Base-by-base conservation (phyloP, 805 yeast species). In the Nematodospora valgi region DNA sequence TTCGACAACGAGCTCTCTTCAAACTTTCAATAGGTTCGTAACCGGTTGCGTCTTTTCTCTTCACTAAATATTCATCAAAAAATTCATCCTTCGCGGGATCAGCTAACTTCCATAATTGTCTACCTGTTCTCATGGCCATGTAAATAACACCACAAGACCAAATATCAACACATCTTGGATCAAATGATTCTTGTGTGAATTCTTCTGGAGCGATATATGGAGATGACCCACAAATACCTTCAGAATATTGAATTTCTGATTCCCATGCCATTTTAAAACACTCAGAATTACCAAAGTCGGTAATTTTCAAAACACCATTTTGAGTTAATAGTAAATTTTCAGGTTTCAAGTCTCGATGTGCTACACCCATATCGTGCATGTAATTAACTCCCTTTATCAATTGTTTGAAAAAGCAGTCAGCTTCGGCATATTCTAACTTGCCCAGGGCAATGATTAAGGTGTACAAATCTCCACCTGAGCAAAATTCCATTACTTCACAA, bases 61-160 rank as follows among this genome's bases (percentile, higher is more conserved):
- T 88, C 32, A 71, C 71, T 40, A 89, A 61, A 54, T 91, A 91
- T 48, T 76, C 80, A 26, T 70, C 64, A 57, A 78, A 91, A 52
- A 86, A 86, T 48, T 82, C 94, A 54, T 91, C 98, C 28, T 80
- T 86, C 20, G 68, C 72, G 6, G 69, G 59, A 39, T 77, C 76
- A 2, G 98, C 96, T 39, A 79, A 64, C 48, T 84, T 78, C 98
- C 98, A 91, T 35, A 93, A 61, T 51, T 91, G 96, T 35, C 96
- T 70, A 4, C 98, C 98, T 0, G 96, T 86, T 49, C 97, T 69
- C 91, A 87, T 82, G 5, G 95, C 94, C 86, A 87, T 82, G 54
- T 84, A 87, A 23, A 87, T 86, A 8, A 87, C 91, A 32, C 95
- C 96, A 64, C 95, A 86, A 0, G 95, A 80, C 96, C 96, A 87